Evolutionary conservation across 176 grass and related monocot genomes (phyloP).

Genomic region (Juncus effusus): DNA sequence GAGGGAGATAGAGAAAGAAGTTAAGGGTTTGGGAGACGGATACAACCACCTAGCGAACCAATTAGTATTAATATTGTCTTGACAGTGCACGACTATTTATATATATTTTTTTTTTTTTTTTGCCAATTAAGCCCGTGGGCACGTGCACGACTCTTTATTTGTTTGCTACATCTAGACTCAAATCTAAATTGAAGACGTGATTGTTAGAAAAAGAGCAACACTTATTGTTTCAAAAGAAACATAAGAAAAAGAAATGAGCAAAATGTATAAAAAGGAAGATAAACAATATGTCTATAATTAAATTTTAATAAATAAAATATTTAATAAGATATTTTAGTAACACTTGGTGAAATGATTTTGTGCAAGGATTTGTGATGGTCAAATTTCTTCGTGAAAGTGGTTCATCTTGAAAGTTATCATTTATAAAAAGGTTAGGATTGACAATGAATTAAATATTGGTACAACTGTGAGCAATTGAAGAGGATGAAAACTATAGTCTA

Average conservation of each 20-base stretch:
- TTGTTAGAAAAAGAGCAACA: constrained; percentile 4
- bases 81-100: background rate
- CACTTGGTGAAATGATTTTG: too few relatives aligned
- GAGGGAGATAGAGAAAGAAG: background rate
- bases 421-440: too few relatives aligned
- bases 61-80: constrained; percentile 19
- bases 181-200: background rate
- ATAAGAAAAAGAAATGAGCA: constrained; percentile 6
- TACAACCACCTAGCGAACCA: constrained; percentile 69
- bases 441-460: too few relatives aligned
- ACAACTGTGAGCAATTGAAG: too few relatives aligned
- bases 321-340: too few relatives aligned
- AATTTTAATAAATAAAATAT: too few relatives aligned
- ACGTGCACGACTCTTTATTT: background rate
- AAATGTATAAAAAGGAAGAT: background rate
- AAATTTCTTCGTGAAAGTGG: too few relatives aligned
- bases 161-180: background rate
- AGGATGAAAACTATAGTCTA: too few relatives aligned
- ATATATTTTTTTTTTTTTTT: too few relatives aligned
- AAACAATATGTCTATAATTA: background rate
- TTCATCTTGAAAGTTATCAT: too few relatives aligned
- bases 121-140: too few relatives aligned
- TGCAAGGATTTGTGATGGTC: too few relatives aligned
- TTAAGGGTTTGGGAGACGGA: constrained; percentile 32
- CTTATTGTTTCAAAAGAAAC: background rate